Conservation (phyloP, 495 filamentous ascomycete genomes). For the Thozetella sp. region DNA sequence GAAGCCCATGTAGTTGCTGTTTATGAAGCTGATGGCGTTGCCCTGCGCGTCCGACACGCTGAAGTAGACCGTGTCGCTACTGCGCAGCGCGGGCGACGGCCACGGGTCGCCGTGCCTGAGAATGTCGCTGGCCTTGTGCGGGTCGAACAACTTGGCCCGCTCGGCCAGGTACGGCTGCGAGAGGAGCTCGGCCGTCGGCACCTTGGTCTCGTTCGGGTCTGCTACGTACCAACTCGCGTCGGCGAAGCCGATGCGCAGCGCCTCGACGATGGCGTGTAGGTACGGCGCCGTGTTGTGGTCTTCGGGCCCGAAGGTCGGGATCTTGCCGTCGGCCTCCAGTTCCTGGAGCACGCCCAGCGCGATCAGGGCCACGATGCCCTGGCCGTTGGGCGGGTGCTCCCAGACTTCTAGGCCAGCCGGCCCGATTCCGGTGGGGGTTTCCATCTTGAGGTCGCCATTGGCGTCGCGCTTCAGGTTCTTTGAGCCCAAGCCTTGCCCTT, state of each 20-base stretch:
- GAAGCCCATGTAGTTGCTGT: slow-evolving; percentile 91
- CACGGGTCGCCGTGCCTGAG: slow-evolving; percentile 60
- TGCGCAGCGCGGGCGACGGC: slow-evolving; percentile 54
- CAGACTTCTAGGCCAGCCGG: slow-evolving; percentile 66
- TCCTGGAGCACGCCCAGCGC: slow-evolving; percentile 88
- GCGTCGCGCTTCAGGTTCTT: slow-evolving; percentile 28
- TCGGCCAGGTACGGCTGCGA: slow-evolving; percentile 37
- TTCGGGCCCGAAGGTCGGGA: slow-evolving; percentile 63
- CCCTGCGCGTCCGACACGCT: slow-evolving; percentile 76
- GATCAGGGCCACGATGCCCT: slow-evolving; percentile 94
- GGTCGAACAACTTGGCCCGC: slow-evolving; percentile 39
- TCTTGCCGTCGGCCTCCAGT: slow-evolving; percentile 71
- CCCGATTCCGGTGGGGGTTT: not conserved
- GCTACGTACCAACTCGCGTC: slow-evolving; percentile 89
- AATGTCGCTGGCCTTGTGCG: slow-evolving; percentile 17
- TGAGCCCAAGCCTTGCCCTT: slow-evolving; percentile 60
- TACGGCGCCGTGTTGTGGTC: slow-evolving; percentile 77
- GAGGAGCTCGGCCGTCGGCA: slow-evolving; percentile 69
- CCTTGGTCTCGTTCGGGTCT: slow-evolving; percentile 69
- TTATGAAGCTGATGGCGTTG: slow-evolving; percentile 95
- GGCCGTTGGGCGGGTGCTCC: slow-evolving; percentile 98
- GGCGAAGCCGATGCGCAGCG: slow-evolving; percentile 88
- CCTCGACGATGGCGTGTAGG: slow-evolving; percentile 88
- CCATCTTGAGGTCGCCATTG: slow-evolving; percentile 3
- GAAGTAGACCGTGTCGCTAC: slow-evolving; percentile 95